Base-by-base conservation (phyloP, 306 rosid genomes). In the Trifolium pratense region DNA sequence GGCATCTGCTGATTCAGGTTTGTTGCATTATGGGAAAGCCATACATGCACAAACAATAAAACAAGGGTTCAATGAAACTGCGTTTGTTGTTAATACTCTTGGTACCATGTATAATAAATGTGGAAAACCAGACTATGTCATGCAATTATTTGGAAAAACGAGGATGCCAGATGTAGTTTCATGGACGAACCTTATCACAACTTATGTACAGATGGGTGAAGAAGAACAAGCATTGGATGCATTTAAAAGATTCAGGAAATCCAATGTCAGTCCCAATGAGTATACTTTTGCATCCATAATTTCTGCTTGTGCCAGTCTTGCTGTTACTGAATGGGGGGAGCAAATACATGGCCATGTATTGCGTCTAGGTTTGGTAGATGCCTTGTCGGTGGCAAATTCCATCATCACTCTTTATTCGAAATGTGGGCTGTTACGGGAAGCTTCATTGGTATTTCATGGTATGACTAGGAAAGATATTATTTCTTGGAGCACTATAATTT, bases 401-500 rank as follows among this genome's bases (percentile, higher is more conserved):
- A 31, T 92, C 32, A 81, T 87, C 74, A 81, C 89, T 31, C 59
- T 90, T 86, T 92, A 92, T 83, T 82, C 91, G 37, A 86, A 78
- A 78, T 88, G 92, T 51, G 95, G 92, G 72, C 75, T 78, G 67
- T 70, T 92, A 39, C 66, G 37, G 34, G 86, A 84, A 36, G 91
- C 92, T 84, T 90, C 92, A 8, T 1, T 40, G 8, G 68, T 86
- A 70, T 90, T 92, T 84, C 64, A 68, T 68, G 81, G 70, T 71
- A 80, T 90, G 86, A 67, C 70, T 62, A 75, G 70, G 70, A 92
- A 64, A 81, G 96, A 92, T 74, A 70, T 92, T 79, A 80, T 92
- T 80, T 86, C 97, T 59, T 92, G 96, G 97, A 92, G 90, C 89
- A 90, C 93, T 79, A 82, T 90, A 73, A 86, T 88, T 80, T 84